A percentile compares a stretch with the other conserved stretches of the same genome.
These are phyloP conservation scores for Yamadazyma paraphyllophila DNA, from an alignment of 805 yeast genomes.

Conservation along the genomic window DNA sequence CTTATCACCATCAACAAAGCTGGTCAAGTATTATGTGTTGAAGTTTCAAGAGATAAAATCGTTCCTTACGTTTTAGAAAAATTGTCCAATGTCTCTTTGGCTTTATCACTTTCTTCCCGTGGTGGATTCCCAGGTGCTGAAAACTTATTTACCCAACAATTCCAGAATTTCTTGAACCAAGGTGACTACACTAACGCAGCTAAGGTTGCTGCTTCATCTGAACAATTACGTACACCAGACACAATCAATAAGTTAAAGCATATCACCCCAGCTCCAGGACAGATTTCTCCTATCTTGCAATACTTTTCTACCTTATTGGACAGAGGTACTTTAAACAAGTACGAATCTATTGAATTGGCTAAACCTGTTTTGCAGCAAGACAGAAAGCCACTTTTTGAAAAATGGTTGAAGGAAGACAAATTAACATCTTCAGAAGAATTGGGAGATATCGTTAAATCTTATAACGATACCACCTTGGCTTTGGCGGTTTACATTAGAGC, in stretches of 20 bases:
- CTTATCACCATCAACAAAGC: slow-evolving; percentile 89
- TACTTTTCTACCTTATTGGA: slow-evolving; percentile 90
- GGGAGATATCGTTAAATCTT: slow-evolving; percentile 92
- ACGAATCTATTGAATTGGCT: slow-evolving; percentile 92
- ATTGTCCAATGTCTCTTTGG: slow-evolving; percentile 82
- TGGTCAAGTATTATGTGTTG: slow-evolving; percentile 94
- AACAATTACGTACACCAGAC: slow-evolving; percentile 88
- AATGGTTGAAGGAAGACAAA: slow-evolving; percentile 95
- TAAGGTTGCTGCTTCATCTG: slow-evolving; percentile 93
- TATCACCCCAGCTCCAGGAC: slow-evolving; percentile 90
- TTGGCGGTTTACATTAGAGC: slow-evolving; percentile 88
- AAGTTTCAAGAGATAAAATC: slow-evolving; percentile 77
- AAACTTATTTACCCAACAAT: slow-evolving; percentile 84
- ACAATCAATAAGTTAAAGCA: slow-evolving; percentile 91
- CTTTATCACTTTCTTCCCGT: slow-evolving; percentile 84
- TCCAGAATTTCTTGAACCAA: slow-evolving; percentile 74
- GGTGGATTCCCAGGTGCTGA: slow-evolving; percentile 99
- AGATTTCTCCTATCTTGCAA: slow-evolving; percentile 89
- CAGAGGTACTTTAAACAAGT: slow-evolving; percentile 87
- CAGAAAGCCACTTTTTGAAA: slow-evolving; percentile 88
- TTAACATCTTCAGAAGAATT: slow-evolving; percentile 93
- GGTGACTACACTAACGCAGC: slow-evolving; percentile 94
- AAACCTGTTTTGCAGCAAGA: slow-evolving; percentile 94
- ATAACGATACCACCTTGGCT: slow-evolving; percentile 75
- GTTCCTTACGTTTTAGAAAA: slow-evolving; percentile 87